Percentiles rank a stretch among this genome's conserved stretches.
Evolutionary conservation across 2,329 filamentous ascomycete species (phyloP).

Genomic region (Xylariaceae sp.): DNA sequence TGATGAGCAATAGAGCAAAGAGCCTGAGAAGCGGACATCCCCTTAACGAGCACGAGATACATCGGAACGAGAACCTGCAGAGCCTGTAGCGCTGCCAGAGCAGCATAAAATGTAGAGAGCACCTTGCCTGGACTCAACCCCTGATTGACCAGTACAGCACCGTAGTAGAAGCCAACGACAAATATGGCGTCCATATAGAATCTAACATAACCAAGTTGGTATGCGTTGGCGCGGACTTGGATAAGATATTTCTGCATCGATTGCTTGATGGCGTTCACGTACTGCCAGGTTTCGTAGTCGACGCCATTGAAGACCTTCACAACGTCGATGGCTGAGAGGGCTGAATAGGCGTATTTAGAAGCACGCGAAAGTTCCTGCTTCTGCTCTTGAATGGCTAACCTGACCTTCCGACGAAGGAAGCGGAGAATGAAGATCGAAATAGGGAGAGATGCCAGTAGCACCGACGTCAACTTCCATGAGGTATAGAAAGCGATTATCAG

Average conservation of each 20-base stretch:
- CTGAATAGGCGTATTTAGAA: constrained; percentile 64
- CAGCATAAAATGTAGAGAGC: constrained; percentile 80
- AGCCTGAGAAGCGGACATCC: constrained; percentile 64
- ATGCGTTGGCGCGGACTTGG: constrained; percentile 63
- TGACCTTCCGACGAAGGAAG: constrained; percentile 55
- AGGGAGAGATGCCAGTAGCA: constrained; percentile 69
- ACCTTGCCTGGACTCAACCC: constrained; percentile 61
- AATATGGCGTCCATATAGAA: constrained; percentile 76
- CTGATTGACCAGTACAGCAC: constrained; percentile 60
- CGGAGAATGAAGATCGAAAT: constrained; percentile 57
- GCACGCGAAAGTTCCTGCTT: constrained; percentile 62
- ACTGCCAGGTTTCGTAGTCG: constrained; percentile 62
- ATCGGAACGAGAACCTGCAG: constrained; percentile 71
- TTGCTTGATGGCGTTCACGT: constrained; percentile 49
- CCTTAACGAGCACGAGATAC: constrained; percentile 72
- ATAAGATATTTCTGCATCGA: constrained; percentile 60
- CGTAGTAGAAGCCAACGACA: constrained; percentile 86
- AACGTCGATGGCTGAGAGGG: constrained; percentile 69
- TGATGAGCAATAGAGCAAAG: constrained; percentile 45
- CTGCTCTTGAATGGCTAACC: constrained; percentile 63
- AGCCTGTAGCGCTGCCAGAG: constrained; percentile 68
- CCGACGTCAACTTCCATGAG: constrained; percentile 79
- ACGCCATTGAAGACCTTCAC: constrained; percentile 84
- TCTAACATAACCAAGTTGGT: constrained; percentile 68
- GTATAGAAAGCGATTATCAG: constrained; percentile 68